Conservation (phyloP, 2,329 filamentous ascomycete species). For the Fusarium goolgardi region DNA sequence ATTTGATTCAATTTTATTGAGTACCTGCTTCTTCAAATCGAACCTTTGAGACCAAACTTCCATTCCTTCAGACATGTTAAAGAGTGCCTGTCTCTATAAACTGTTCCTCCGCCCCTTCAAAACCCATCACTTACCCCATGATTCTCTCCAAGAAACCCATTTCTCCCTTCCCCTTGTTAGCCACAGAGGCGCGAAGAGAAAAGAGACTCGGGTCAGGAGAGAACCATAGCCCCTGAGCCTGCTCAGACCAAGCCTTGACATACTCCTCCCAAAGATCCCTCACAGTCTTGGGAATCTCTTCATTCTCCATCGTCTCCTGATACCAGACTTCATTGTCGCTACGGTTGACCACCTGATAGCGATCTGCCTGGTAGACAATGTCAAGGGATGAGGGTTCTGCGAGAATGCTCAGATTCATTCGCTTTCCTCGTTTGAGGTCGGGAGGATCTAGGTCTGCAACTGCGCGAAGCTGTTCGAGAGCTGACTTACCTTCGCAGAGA, state of each 20-base stretch:
- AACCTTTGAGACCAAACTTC: not conserved
- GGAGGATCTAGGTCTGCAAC: not conserved
- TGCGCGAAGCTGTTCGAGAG: not conserved
- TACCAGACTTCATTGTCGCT: not conserved
- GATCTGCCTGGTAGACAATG: not conserved
- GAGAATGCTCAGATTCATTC: not conserved
- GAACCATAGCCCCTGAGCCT: not conserved
- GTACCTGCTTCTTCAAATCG: not conserved
- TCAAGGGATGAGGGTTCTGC: not conserved
- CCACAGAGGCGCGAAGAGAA: not conserved
- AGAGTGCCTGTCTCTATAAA: not conserved
- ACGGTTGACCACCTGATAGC: not conserved
- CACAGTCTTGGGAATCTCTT: not conserved
- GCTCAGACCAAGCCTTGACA: not conserved
- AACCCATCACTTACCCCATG: not conserved
- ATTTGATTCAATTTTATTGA: not conserved
- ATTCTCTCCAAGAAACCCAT: not conserved
- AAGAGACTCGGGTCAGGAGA: not conserved
- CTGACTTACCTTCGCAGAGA: not conserved
- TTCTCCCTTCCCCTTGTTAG: not conserved
- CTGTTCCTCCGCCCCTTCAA: not conserved
- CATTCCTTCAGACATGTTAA: not conserved
- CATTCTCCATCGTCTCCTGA: not conserved
- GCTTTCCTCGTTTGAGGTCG: not conserved
- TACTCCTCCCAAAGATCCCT: not conserved